Conservation (phyloP, 208 protist genomes). For the Leishmania tropica region DNA sequence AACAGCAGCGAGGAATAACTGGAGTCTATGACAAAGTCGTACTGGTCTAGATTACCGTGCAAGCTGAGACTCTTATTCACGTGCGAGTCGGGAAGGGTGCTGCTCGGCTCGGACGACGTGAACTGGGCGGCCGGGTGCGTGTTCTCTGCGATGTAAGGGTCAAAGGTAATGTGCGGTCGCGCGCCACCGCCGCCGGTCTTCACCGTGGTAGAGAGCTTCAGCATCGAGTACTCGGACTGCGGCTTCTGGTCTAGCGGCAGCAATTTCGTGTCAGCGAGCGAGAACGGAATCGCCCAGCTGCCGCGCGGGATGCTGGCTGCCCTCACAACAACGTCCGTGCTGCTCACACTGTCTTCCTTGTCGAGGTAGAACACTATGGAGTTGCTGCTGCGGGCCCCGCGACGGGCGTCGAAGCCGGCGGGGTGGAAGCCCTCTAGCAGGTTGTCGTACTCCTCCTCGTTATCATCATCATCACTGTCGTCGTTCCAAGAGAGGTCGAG, state of each 20-base stretch:
- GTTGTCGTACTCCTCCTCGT: conserved; percentile 39
- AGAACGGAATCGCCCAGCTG: neutral
- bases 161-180: conserved; percentile 22
- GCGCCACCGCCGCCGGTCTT: neutral
- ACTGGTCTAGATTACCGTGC: conserved; percentile 14
- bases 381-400: conserved; percentile 24
- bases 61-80: conserved; percentile 12
- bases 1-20: neutral
- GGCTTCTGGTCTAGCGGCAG: neutral
- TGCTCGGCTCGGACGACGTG: neutral
- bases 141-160: conserved; percentile 15
- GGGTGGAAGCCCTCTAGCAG: conserved; percentile 52
- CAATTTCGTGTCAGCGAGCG: neutral
- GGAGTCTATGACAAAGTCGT: conserved; percentile 18
- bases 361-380: conserved; percentile 45
- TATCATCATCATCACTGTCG: conserved; percentile 17
- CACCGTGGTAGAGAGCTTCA: neutral
- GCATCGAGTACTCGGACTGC: conserved; percentile 14
- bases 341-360: conserved; percentile 38
- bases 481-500: conserved; percentile 19
- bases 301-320: neutral
- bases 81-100: neutral
- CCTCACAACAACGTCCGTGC: conserved; percentile 27
- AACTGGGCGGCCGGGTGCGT: neutral
- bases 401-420: conserved; percentile 33